Base-by-base conservation (phyloP, 208 protist species). In the Leishmania tropica region DNA sequence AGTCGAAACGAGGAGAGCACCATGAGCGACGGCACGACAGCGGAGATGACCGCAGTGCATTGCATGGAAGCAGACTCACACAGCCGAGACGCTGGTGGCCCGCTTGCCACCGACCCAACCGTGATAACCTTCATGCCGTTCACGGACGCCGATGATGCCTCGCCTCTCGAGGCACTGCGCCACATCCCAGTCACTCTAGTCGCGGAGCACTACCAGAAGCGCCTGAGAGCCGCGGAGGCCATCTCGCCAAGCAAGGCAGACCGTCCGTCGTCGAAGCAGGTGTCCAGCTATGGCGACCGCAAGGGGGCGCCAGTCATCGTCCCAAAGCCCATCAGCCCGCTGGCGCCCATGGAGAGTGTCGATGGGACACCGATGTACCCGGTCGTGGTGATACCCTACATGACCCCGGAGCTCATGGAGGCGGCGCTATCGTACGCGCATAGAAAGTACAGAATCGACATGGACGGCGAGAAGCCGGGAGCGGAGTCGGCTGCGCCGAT, bases 371-470 rank as follows among this genome's bases (percentile, higher is more conserved):
- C 37, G 35, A 78, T 85, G 4, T 95, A 94, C 74, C 89, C 92
- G 0, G 81, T 92, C 4, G 83, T 97, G 76, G 79, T 78, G 37
- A 48, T 96, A 51, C 82, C 90, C 2, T 87, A 94, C 65, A 79
- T 93, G 24, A 65, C 77, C 3, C 73, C 76, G 1, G 83, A 86
- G 7, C 73, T 93, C 60, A 76, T 97, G 48, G 88, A 93, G 51
- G 45, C 86, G 15, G 90, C 87, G 48, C 75, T 95, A 1, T 60
- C 75, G 58, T 93, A 91, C 80, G 94, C 93, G 91, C 88, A 94
- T 65, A 79, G 81, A 76, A 97, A 97, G 83, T 95, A 94, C 70
- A 85, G 86, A 45, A 76, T 88, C 21, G 94, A 97, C 73, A 80
- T 81, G 3, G 91, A 95, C 45, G 79, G 87, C 10, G 94, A 97